A percentile compares a stretch with the other conserved stretches of the same genome.
phyloP scores from a whole-genome alignment of 2,329 filamentous ascomycete genomes.

The Cordyceps cateniannulata region DNA sequence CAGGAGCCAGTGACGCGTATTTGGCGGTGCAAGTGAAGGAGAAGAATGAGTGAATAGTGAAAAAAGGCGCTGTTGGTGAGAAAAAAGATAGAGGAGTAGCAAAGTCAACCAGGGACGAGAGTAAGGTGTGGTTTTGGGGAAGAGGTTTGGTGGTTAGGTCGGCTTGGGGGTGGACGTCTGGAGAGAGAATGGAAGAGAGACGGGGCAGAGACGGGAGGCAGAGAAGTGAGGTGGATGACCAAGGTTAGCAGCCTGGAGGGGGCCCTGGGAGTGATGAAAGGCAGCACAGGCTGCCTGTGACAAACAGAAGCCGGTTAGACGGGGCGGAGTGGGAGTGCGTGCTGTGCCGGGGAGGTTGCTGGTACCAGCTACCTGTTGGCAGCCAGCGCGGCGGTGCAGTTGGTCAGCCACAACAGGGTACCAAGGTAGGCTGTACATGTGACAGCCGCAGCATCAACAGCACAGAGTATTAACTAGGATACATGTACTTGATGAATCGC shows the following conservation, averaged over 20 bases:
- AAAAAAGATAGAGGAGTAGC: background rate
- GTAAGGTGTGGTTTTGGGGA: slow-evolving; percentile 1
- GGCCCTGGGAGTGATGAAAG: background rate
- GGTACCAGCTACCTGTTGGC: background rate
- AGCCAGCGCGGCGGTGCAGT: background rate
- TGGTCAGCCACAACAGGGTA: background rate
- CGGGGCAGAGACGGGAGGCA: background rate
- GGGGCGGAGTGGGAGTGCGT: background rate
- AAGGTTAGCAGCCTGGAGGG: background rate
- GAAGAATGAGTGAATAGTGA: background rate
- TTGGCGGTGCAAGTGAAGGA: background rate
- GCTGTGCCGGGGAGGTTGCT: background rate
- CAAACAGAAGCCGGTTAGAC: no score
- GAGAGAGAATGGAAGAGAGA: background rate
- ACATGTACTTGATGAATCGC: background rate
- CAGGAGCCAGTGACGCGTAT: background rate
- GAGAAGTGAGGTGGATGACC: background rate
- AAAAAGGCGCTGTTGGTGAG: background rate
- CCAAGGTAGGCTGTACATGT: background rate
- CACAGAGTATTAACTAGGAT: background rate
- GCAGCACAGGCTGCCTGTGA: background rate
- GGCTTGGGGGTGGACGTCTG: slow-evolving; percentile 1
- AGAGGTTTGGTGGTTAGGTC: slow-evolving; percentile 6
- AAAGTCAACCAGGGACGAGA: background rate
- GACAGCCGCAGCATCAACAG: background rate